These are phyloP conservation scores for Colletotrichum spinosum DNA, from an alignment of 2,329 filamentous ascomycete genomes.

Conservation along the genomic window DNA sequence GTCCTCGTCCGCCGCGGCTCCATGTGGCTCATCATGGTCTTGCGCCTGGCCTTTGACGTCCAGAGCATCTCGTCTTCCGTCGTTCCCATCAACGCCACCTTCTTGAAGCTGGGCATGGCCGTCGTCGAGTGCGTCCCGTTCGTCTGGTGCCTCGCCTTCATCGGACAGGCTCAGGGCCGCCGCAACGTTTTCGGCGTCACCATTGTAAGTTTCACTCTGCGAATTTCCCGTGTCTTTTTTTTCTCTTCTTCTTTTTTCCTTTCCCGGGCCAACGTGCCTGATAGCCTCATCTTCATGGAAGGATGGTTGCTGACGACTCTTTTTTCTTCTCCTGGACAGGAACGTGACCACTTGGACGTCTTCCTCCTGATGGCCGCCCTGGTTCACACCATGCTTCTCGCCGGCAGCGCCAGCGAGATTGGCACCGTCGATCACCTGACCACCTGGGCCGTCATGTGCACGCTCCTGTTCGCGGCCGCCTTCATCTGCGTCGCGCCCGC, in stretches of 20 bases:
- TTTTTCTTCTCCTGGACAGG: too few relatives aligned
- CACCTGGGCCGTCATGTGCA: too few relatives aligned
- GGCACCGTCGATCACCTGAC: too few relatives aligned
- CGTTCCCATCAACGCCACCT: neutral
- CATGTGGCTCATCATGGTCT: constrained; percentile 30
- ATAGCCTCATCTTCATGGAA: neutral
- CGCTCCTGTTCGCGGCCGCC: too few relatives aligned
- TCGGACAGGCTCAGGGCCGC: constrained; percentile 28
- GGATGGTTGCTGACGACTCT: too few relatives aligned
- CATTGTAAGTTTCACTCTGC: constrained; percentile 17
- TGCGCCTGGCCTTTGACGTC: constrained; percentile 24
- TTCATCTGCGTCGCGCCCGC: too few relatives aligned
- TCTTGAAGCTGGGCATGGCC: constrained; percentile 18
- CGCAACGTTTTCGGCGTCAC: constrained; percentile 29
- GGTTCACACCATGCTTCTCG: too few relatives aligned
- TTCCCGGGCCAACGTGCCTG: neutral
- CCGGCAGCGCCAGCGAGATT: too few relatives aligned
- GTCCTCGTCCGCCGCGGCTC: constrained; percentile 27
- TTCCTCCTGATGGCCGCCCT: too few relatives aligned
- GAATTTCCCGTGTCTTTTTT: neutral
- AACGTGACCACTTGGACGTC: too few relatives aligned
- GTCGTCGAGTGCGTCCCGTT: constrained; percentile 28
- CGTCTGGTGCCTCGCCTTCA: constrained; percentile 30
- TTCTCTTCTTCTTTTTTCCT: neutral
- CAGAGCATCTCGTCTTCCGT: constrained; percentile 15